These are phyloP conservation scores for Beauveria brongniartii DNA, from an alignment of 2,329 filamentous ascomycete genomes.

Conservation along the genomic window DNA sequence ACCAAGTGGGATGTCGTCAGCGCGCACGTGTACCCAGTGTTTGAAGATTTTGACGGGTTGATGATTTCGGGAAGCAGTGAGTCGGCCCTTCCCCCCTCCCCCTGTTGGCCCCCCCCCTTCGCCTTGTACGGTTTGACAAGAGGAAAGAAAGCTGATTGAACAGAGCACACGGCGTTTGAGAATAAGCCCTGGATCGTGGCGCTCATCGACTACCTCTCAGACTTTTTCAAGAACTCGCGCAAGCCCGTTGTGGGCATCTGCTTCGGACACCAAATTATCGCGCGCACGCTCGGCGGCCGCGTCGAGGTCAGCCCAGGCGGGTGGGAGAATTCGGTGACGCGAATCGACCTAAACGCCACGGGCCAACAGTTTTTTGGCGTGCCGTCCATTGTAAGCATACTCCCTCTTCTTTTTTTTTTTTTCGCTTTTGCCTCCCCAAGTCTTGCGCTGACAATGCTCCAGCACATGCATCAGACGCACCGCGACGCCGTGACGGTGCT, in stretches of 20 bases:
- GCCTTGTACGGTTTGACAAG: too few relatives aligned
- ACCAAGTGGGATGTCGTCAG: constrained; percentile 24
- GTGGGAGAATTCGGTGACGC: constrained; percentile 38
- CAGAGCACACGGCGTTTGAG: constrained; percentile 33
- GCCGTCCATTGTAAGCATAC: constrained; percentile 23
- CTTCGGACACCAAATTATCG: constrained; percentile 42
- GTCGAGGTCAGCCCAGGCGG: constrained; percentile 31
- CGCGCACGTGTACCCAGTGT: constrained; percentile 20
- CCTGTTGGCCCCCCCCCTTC: too few relatives aligned
- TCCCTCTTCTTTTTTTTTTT: neutral
- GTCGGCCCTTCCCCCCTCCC: neutral
- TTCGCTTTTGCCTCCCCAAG: neutral
- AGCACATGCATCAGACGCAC: constrained; percentile 40
- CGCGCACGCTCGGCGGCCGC: constrained; percentile 30
- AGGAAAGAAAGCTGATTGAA: neutral
- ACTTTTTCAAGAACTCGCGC: constrained; percentile 22
- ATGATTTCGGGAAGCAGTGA: constrained; percentile 27
- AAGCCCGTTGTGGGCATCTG: constrained; percentile 35
- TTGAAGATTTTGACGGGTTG: constrained; percentile 22
- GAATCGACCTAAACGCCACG: constrained; percentile 29
- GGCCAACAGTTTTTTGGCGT: constrained; percentile 32
- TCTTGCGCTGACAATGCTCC: neutral
- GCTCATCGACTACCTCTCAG: constrained; percentile 30
- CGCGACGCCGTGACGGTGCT: constrained; percentile 34
- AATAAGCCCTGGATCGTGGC: constrained; percentile 36